Base-by-base conservation (phyloP, 495 filamentous ascomycete genomes). In the Penicillium egyptiacum region DNA sequence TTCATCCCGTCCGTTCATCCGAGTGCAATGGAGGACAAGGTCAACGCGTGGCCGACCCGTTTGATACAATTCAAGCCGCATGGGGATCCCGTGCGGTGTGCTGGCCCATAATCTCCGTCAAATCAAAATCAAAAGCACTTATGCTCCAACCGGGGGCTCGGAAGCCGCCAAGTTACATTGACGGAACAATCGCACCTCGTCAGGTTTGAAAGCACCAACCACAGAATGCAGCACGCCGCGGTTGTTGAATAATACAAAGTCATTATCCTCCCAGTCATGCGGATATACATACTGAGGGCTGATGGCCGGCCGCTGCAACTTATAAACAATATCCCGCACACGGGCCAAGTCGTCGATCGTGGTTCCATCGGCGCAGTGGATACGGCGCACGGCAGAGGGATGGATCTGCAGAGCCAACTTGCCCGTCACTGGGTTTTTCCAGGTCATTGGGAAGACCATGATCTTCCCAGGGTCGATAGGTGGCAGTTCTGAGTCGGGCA, bases 251-350 rank as follows among this genome's bases (percentile, higher is more conserved):
- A 90, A 68, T 4, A 89, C 88, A 50, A 89, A 69, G 60, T 89
- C 87, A 8, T 87, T 86, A 61, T 88, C 84, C 58, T 83, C 78
- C 87, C 88, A 90, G 59, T 90, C 87, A 68, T 90, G 85, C 11
- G 86, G 69, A 69, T 89, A 90, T 31, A 89, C 88, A 59, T 77
- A 79, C 53, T 77, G 67, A 2, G 88, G 86, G 19, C 78, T 81
- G 56, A 90, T 90, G 0, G 79, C 87, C 0, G 88, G 87, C n/a
- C 88, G 76, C 69, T 90, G 87, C 40, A 90, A 60, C 14, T 80
- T 74, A 57, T 89, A 83, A 30, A 88, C 81, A 43, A 83, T 85
- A 26, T 86, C 82, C 3, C 88, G 76, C n/a, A 88, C 88, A 44
- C 79, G 71, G 50, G 70, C 69, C 48, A 91, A 65, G 58, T 88